Evolutionary conservation across 2,329 filamentous ascomycete genomes (phyloP), one percentile per base, ranked within the genome.

Genomic region (Colletotrichum orbiculare): DNA sequence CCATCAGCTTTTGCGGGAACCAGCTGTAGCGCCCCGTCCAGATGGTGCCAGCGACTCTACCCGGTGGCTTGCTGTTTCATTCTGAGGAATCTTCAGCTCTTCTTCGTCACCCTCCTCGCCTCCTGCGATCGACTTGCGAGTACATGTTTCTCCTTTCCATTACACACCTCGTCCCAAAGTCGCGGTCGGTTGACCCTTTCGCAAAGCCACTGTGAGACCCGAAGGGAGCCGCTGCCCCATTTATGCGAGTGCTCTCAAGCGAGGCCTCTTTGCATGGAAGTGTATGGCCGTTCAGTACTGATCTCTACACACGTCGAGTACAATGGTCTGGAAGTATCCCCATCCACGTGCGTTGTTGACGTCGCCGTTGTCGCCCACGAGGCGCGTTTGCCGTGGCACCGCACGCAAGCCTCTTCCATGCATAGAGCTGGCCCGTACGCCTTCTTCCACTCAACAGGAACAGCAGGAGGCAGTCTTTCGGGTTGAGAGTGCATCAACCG

Each of bases 311-410:
- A 43, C 7, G 42, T 50, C 48, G 39, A 43, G 37, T 13, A 47
- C 25, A n/a, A 11, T 50, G 35, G 10, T 59, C 34, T 58, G 53
- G 64, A 45, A 54, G 53, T 25, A 59, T 47, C 38, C 42, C 37
- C 52, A 39, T 53, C 63, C 59, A 64, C 54, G 64, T 59, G 60
- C 54, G 49, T 60, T 33, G 35, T 43, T 35, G 54, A 54, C 25
- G 59, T 49, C 49, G 49, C 41, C 54, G 54, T 52, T 52, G 54
- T 60, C 25, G 49, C 50, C 37, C 35, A 12, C 42, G 49, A 64
- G 49, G 34, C 60, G 60, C 34, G 54, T 63, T 66, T 54, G 60
- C 64, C 64, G 60, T 64, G 64, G 60, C 64, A 66, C 64, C 64
- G 43, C 54, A 66, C 54, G 48, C 54, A 64, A 64, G 64, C 49